Evolutionary conservation across 257 asterid species (phyloP).

Genomic region (Orobanche coerulescens): DNA sequence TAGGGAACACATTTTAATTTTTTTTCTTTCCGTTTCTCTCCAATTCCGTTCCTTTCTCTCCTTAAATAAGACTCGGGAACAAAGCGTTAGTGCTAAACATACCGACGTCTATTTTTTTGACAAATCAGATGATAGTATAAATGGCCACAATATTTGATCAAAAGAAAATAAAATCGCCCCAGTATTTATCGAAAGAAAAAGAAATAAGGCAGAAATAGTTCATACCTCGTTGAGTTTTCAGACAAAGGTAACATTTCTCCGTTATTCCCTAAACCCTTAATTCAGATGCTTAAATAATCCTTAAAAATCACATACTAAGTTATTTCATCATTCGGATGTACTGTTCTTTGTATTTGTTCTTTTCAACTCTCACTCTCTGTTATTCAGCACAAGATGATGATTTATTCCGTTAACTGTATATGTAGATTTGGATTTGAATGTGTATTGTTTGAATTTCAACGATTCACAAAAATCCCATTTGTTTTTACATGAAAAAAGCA

Average conservation of each 20-base stretch:
- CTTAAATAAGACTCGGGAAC: no score
- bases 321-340: not conserved
- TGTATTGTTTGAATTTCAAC: slow-evolving; percentile 6
- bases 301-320: not conserved
- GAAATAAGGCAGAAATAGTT: not conserved
- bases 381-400: slow-evolving; percentile 8
- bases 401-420: not conserved
- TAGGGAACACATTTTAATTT: no score
- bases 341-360: slow-evolving; percentile 1
- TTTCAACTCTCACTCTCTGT: not conserved
- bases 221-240: slow-evolving; percentile 1
- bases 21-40: no score
- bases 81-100: no score
- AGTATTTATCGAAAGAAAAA: slow-evolving; percentile 4
- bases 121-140: no score
- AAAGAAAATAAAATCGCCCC: no score
- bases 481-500: slow-evolving; percentile 1
- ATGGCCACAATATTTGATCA: no score
- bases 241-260: slow-evolving; percentile 10
- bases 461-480: not conserved
- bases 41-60: no score
- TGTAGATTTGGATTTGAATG: slow-evolving; percentile 6
- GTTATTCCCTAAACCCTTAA: not conserved
- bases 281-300: not conserved
- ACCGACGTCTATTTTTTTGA: no score